Base-by-base conservation (phyloP, 257 asterid genomes). In the Penstemon eatonii region DNA sequence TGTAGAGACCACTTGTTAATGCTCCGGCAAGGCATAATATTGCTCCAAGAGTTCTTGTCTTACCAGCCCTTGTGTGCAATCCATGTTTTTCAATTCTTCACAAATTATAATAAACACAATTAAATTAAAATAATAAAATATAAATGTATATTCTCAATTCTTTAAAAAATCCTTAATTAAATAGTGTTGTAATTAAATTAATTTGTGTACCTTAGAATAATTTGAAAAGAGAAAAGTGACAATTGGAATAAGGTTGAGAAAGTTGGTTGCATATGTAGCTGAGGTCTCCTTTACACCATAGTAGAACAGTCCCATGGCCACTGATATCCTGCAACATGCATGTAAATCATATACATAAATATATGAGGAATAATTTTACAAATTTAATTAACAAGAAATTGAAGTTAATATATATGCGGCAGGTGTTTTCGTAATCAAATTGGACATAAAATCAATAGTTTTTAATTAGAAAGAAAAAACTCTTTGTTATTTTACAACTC, bases 231-330 rank as follows among this genome's bases (percentile, higher is more conserved):
- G 1, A 63, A 82, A 88, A 3, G 93, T 86, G 12, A 78, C 40
- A 0, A 78, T 54, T 7, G 96, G 93, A 53, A 88, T 53, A 8
- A 82, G 82, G 59, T 79, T 86, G 11, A 82, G 77, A 54, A 86
- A 88, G 57, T 81, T 84, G 36, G 93, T 70, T 15, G 93, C 96
- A 71, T 86, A 88, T 50, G 96, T 82, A 7, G 96, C 93, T 4
- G 85, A 76, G 4, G 93, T 88, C 45, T 86, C 87, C 38, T 72
- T 73, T 11, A 88, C 54, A 15, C 93, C 96, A 57, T 82, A 84
- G 37, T 86, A 81, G 76, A 84, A 84, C 2, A 86, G 55, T 51
- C 86, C 86, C 85, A 84, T 70, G 1, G 86, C 89, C 87, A 82
- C 74, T 7, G 79, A 44, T 57, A 82, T 75, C 77, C 96, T 88